Percentiles rank a stretch among this genome's conserved stretches.
Evolutionary conservation across 2,329 filamentous ascomycete species (phyloP).

Genomic region (Exophiala sp.): DNA sequence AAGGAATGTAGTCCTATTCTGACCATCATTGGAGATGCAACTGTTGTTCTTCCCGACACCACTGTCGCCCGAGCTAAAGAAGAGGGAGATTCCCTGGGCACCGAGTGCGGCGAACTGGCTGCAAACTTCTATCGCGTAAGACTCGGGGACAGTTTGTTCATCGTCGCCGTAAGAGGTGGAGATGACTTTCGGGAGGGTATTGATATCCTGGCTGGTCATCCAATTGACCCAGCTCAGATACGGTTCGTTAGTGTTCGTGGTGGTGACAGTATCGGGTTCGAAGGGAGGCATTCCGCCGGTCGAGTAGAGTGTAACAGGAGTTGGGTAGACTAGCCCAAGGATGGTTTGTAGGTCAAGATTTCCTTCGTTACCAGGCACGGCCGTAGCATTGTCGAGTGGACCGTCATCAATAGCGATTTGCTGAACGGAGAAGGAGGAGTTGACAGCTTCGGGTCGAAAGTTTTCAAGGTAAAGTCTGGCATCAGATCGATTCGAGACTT

Average conservation of each 20-base stretch:
- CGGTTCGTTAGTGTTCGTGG: conserved; percentile 61
- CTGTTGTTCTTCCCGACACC: conserved; percentile 52
- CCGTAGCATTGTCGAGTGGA: conserved; percentile 35
- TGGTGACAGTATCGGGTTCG: conserved; percentile 45
- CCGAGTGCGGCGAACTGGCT: conserved; percentile 63
- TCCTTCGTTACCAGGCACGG: conserved; percentile 45
- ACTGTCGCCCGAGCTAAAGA: conserved; percentile 59
- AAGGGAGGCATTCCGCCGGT: conserved; percentile 56
- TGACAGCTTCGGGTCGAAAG: conserved; percentile 37
- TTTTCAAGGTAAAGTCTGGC: conserved; percentile 36
- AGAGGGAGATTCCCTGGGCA: conserved; percentile 63
- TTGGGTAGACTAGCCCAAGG: conserved; percentile 53
- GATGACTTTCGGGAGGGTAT: conserved; percentile 59
- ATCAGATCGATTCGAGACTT: conserved; percentile 49
- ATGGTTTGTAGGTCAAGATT: conserved; percentile 61
- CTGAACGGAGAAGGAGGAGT: conserved; percentile 34
- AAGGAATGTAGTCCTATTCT: conserved; percentile 53
- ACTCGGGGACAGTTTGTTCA: conserved; percentile 60
- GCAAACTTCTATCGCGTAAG: conserved; percentile 62
- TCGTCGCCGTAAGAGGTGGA: conserved; percentile 65
- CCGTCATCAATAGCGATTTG: conserved; percentile 36
- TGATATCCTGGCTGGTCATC: conserved; percentile 47
- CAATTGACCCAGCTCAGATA: conserved; percentile 63
- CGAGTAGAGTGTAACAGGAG: conserved; percentile 54
- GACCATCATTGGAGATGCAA: conserved; percentile 60